Conservation (phyloP, 306 rosid species). For the Prunus mira region DNA sequence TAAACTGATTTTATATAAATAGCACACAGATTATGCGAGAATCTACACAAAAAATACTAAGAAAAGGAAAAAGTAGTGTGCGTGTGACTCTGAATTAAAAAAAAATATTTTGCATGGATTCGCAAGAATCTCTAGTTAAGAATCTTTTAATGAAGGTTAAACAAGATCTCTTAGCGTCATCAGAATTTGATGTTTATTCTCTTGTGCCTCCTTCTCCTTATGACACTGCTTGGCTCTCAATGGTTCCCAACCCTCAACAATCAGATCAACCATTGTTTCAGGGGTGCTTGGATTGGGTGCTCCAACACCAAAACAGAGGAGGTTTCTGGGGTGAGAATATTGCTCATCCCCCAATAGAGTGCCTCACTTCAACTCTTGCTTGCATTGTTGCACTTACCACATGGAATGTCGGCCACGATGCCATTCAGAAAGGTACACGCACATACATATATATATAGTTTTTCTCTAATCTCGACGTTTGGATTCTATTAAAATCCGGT, state of each 20-base stretch:
- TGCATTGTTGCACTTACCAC: constrained; percentile 15
- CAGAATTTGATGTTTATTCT: background rate
- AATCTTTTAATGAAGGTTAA: background rate
- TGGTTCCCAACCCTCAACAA: constrained; percentile 12
- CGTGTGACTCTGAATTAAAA: background rate
- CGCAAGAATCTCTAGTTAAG: background rate
- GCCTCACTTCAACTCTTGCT: constrained; percentile 24
- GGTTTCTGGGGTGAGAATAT: constrained; percentile 12
- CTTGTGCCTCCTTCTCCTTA: constrained; percentile 18
- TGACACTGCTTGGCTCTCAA: constrained; percentile 21
- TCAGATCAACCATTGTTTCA: constrained; percentile 7
- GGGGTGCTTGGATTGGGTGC: constrained; percentile 18
- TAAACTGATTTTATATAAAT: too few relatives aligned
- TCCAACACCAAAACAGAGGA: constrained; percentile 4
- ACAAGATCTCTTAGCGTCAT: background rate
- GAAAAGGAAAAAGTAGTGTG: background rate
- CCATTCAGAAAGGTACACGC: background rate
- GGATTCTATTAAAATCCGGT: too few relatives aligned
- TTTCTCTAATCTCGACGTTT: too few relatives aligned
- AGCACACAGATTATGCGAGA: too few relatives aligned
- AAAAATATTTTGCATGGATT: background rate
- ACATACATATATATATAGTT: too few relatives aligned
- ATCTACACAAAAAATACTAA: too few relatives aligned
- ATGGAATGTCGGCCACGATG: constrained; percentile 11
- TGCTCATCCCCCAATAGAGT: background rate